phyloP scores from a whole-genome alignment of 148 eudicot genomes.

The Chenopodium formosanum region DNA sequence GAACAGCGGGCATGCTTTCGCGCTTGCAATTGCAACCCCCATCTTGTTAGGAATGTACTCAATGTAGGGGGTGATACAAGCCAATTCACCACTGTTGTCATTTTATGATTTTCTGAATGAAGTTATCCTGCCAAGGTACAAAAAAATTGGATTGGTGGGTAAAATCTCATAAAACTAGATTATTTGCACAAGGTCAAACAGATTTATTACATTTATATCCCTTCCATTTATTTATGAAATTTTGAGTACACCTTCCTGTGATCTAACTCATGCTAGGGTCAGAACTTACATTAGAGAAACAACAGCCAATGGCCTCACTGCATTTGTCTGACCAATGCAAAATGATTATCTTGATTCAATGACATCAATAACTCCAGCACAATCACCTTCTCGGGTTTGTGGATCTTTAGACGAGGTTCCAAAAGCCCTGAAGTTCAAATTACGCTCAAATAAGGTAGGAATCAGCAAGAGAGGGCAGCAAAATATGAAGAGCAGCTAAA shows the following conservation, averaged over 20 bases:
- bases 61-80: too few species aligned
- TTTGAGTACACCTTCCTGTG: background rate
- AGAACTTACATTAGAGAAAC: constrained; percentile 15
- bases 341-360: constrained; percentile 47
- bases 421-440: constrained; percentile 45
- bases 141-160: background rate
- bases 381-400: constrained; percentile 45
- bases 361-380: constrained; percentile 74
- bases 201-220: background rate
- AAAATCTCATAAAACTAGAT: background rate
- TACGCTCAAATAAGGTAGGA: constrained; percentile 1
- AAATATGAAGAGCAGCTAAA: background rate
- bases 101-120: background rate
- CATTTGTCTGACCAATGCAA: constrained; percentile 65
- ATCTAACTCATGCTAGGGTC: background rate
- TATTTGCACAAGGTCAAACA: background rate
- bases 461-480: background rate
- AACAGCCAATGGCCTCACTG: constrained; percentile 22
- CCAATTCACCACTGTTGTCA: background rate
- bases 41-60: too few species aligned
- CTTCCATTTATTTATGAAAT: background rate
- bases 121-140: background rate
- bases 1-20: too few species aligned
- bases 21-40: too few species aligned
- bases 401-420: constrained; percentile 60